phyloP scores from a whole-genome alignment of 202 grass and related monocot genomes.

The Eragrostis tef region DNA sequence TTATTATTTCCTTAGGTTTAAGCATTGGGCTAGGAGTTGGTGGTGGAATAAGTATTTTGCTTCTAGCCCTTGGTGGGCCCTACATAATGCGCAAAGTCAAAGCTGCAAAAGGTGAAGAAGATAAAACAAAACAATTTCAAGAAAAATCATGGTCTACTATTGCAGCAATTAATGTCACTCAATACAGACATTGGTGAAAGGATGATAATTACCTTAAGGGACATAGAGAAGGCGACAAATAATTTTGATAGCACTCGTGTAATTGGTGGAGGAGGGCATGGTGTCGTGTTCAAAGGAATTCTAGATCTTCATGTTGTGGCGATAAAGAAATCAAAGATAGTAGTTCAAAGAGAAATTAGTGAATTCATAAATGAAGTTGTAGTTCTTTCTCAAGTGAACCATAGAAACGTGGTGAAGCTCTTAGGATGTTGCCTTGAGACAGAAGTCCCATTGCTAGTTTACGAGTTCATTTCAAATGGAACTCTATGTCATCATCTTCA shows the following conservation, averaged over 20 bases:
- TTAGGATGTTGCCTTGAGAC: too few relatives aligned
- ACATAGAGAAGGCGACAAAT: conserved; percentile 49
- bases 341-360: neutral
- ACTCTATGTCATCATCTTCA: neutral
- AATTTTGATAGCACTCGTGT: conserved; percentile 44
- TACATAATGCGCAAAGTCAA: neutral
- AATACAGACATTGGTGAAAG: conserved; percentile 43
- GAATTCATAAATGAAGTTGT: conserved; percentile 7
- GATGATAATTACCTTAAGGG: conserved; percentile 44
- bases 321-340: too few relatives aligned
- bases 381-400: conserved; percentile 3
- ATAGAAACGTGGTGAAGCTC: neutral
- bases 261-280: conserved; percentile 53
- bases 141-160: conserved; percentile 55
- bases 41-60: neutral
- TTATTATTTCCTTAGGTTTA: conserved; percentile 25
- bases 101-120: neutral
- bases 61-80: too few relatives aligned
- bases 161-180: conserved; percentile 47
- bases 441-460: too few relatives aligned
- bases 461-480: neutral
- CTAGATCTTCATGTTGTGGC: conserved; percentile 47
- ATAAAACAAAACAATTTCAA: conserved; percentile 31
- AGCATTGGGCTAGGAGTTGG: conserved; percentile 35
- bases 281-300: conserved; percentile 50